Evolutionary conservation across 768 basidiomycete species (phyloP), one percentile per base, ranked within the genome.

Genomic region (Leccinellum albellum): DNA sequence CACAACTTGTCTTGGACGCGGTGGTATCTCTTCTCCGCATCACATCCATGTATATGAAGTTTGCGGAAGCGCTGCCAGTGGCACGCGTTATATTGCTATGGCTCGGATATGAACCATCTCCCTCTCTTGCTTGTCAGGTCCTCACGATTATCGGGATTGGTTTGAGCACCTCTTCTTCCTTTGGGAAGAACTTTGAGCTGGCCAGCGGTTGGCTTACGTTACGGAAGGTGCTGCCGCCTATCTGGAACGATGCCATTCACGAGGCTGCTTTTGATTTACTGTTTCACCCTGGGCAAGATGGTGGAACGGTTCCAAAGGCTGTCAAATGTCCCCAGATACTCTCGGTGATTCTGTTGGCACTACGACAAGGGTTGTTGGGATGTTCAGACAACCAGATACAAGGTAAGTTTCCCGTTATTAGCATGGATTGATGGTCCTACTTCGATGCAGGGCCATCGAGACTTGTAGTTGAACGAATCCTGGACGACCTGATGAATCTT

Each of bases 151-250:
- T 91, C 9, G 76, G 76, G 2, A 75, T 86, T 53, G 80, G 85
- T 56, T 75, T 87, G 28, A 72, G 71, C 15, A 70, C 76, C 28
- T 84, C 85, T 0, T 66, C 79, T 10, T 81, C 85, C 2, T 97
- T 94, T 74, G 80, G 75, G 47, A 78, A 87, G 54, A 93, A 90
- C 63, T 93, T 96, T 62, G 94, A 95, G 68, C 75, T 89, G 1
- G 85, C 90, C 35, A 87, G 86, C 52, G 94, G 94, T 9, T 96
- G 93, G 88, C 84, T 78, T 47, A 77, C 88, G 3, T 68, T 96
- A 33, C 87, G 85, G 67, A 78, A 78, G 4, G 80, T 87, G 26
- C 65, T 95, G 20, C 89, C 92, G 0, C 63, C 69, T 21, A 75
- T 78, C 46, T 96, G 94, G 94, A 79, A 87, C 61, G 68, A 73